Conservation (phyloP, 306 rosid species). For the apple (Malus domestica) region DNA sequence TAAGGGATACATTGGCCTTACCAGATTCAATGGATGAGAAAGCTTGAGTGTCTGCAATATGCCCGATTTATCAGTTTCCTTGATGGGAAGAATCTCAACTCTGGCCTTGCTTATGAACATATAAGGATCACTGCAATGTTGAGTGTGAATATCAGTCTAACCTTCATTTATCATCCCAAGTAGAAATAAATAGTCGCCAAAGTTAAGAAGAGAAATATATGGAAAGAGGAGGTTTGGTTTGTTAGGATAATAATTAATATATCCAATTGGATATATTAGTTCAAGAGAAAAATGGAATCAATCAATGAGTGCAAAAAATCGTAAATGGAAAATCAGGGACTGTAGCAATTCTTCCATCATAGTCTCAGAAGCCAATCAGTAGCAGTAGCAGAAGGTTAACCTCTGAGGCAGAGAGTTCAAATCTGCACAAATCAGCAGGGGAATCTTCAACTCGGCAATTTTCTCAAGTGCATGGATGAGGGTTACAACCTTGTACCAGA, state of each 20-base stretch:
- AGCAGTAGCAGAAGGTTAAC: neutral
- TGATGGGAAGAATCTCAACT: neutral
- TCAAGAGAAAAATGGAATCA: neutral
- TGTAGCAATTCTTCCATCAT: neutral
- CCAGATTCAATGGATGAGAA: conserved; percentile 14
- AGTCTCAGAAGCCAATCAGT: neutral
- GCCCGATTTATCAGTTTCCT: conserved; percentile 6
- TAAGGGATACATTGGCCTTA: conserved; percentile 5
- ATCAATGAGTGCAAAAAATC: neutral
- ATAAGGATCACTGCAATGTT: conserved; percentile 22
- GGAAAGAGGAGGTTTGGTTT: neutral
- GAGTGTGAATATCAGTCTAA: neutral
- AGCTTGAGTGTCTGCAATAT: conserved; percentile 15
- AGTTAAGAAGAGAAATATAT: neutral
- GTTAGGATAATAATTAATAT: neutral
- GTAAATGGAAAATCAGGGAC: neutral
- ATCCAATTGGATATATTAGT: neutral
- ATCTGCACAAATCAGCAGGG: conserved; percentile 27
- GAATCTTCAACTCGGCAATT: conserved; percentile 9
- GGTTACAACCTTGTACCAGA: conserved; percentile 13
- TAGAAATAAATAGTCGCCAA: neutral
- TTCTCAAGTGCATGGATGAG: conserved; percentile 18
- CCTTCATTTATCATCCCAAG: neutral
- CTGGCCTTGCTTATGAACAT: neutral
- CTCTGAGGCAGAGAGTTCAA: conserved; percentile 21